phyloP scores from a whole-genome alignment of 257 asterid species.

The Ophiorrhiza pumila region DNA sequence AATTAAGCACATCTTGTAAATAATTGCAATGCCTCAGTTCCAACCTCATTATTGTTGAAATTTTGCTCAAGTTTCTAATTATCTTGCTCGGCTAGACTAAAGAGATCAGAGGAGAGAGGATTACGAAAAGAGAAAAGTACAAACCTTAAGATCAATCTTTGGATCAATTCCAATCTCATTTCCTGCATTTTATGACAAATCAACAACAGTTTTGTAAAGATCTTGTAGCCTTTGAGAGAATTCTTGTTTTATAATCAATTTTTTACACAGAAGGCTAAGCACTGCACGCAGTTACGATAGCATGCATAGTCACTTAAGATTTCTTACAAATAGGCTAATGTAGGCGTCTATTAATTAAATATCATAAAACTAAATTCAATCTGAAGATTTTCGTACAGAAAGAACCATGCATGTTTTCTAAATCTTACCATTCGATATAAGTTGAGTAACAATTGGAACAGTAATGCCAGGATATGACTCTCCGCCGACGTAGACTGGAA shows the following conservation, averaged over 20 bases:
- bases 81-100: neutral
- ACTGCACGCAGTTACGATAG: too few relatives aligned
- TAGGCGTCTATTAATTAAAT: too few relatives aligned
- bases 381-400: too few relatives aligned
- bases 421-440: constrained; percentile 21
- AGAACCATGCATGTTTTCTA: neutral
- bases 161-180: constrained; percentile 18
- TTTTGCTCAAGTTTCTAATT: neutral
- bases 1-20: neutral
- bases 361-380: too few relatives aligned
- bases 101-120: neutral
- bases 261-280: too few relatives aligned
- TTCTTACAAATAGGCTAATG: neutral
- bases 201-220: too few relatives aligned
- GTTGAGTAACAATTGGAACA: constrained; percentile 27
- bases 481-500: constrained; percentile 27
- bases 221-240: neutral
- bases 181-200: constrained; percentile 14
- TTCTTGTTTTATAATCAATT: neutral
- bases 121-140: neutral
- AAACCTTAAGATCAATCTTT: constrained; percentile 22
- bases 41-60: neutral
- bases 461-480: constrained; percentile 25
- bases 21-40: neutral
- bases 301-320: too few relatives aligned